These are phyloP conservation scores for Zymoseptoria crescenta DNA, from an alignment of 2,329 filamentous ascomycete genomes.

Conservation along the genomic window DNA sequence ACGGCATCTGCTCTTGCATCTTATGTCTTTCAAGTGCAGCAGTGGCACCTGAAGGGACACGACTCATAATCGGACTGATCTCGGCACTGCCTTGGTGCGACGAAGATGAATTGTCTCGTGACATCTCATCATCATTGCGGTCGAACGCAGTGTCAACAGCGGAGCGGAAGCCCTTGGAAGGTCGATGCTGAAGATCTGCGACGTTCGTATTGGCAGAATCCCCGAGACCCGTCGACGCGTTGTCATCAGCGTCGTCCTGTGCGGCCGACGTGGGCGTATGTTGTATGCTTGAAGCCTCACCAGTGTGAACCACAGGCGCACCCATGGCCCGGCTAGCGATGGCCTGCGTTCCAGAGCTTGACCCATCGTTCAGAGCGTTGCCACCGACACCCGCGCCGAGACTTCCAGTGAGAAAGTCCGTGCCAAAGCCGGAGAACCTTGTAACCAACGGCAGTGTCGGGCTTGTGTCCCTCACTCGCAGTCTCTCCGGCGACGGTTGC, in stretches of 20 bases:
- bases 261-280: constrained; percentile 14
- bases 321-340: background rate
- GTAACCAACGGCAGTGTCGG: constrained; percentile 37
- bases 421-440: constrained; percentile 37
- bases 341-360: background rate
- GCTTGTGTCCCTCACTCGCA: constrained; percentile 24
- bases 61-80: constrained; percentile 59
- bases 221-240: background rate
- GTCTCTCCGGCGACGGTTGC: background rate
- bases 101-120: constrained; percentile 33
- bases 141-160: constrained; percentile 61
- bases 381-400: background rate
- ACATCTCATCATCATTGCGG: constrained; percentile 47
- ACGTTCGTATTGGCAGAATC: background rate
- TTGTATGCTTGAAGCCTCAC: constrained; percentile 4
- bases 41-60: constrained; percentile 41
- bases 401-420: constrained; percentile 23
- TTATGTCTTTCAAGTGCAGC: constrained; percentile 27
- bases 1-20: constrained; percentile 41
- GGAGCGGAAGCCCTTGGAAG: constrained; percentile 39
- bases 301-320: background rate
- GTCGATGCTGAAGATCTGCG: constrained; percentile 41
- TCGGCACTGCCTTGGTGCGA: constrained; percentile 13
- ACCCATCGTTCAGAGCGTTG: background rate
- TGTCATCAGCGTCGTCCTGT: background rate